Base-by-base conservation (phyloP, 2,329 filamentous ascomycete species). In the Xenoacremonium recifei region DNA sequence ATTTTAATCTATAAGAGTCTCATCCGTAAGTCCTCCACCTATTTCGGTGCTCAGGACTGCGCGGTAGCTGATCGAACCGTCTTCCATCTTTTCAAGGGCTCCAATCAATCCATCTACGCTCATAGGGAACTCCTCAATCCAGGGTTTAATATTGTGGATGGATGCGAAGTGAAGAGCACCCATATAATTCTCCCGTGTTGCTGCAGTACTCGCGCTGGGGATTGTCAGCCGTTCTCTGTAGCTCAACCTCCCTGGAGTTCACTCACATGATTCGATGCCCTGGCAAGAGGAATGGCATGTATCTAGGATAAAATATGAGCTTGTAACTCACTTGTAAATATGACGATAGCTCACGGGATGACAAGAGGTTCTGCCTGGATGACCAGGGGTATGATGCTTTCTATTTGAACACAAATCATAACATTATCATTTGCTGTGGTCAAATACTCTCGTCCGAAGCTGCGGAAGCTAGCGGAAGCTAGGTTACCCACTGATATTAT, bases 1-100 rank as follows among this genome's bases (percentile, higher is more conserved):
- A n/a, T n/a, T n/a, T n/a, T n/a, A n/a, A n/a, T n/a, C n/a, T n/a
- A n/a, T n/a, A n/a, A n/a, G n/a, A n/a, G n/a, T n/a, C n/a, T n/a
- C n/a, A n/a, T n/a, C n/a, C n/a, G n/a, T n/a, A n/a, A n/a, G n/a
- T n/a, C n/a, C n/a, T n/a, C n/a, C n/a, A n/a, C n/a, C n/a, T n/a
- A n/a, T n/a, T n/a, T n/a, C n/a, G n/a, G n/a, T n/a, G n/a, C n/a
- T n/a, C 23, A 27, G 13, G 9, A 27, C 23, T 27, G 49, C 56
- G 23, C 56, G 44, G 37, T 59, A 59, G 23, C 53, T 39, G 11
- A 69, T 49, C 25, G 65, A 52, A 3, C 65, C 65, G 6, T 62
- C 45, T 20, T 61, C 58, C 19, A 69, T 37, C 39, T 58, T 64
- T 2, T 61, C 51, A 40, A 69, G 59, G 4, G 66, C 65, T 21